Evolutionary conservation across 495 filamentous ascomycete genomes (phyloP).

Genomic region (Penicillium ochrochloron): DNA sequence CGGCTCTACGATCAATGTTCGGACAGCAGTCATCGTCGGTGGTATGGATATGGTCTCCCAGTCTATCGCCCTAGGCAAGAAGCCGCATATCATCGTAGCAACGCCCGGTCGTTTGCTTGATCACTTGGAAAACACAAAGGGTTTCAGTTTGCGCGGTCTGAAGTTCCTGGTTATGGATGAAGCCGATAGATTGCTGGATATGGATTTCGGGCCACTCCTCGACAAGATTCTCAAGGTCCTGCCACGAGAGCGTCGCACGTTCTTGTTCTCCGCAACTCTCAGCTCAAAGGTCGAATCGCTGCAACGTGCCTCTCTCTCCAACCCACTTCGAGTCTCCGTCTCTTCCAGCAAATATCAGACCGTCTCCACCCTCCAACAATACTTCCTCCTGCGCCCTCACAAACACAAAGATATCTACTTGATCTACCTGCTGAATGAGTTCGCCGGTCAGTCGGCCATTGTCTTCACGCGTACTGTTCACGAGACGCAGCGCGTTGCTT

Average conservation of each 20-base stretch:
- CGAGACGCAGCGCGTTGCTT: slow-evolving; percentile 82
- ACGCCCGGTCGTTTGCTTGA: slow-evolving; percentile 91
- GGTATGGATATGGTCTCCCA: slow-evolving; percentile 96
- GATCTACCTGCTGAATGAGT: slow-evolving; percentile 82
- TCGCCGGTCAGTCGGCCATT: slow-evolving; percentile 79
- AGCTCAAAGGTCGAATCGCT: slow-evolving; percentile 88
- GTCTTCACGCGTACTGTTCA: slow-evolving; percentile 93
- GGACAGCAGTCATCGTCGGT: slow-evolving; percentile 80
- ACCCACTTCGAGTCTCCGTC: slow-evolving; percentile 78
- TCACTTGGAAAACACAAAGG: slow-evolving; percentile 95
- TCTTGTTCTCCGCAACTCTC: slow-evolving; percentile 94
- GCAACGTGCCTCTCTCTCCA: slow-evolving; percentile 82
- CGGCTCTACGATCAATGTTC: slow-evolving; percentile 79
- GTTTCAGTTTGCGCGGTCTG: slow-evolving; percentile 77
- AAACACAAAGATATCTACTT: slow-evolving; percentile 92
- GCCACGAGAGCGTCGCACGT: slow-evolving; percentile 77
- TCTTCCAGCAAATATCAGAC: slow-evolving; percentile 80
- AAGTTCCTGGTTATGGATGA: slow-evolving; percentile 95
- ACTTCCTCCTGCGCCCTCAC: slow-evolving; percentile 82
- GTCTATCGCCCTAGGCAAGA: slow-evolving; percentile 84
- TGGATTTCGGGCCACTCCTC: slow-evolving; percentile 90
- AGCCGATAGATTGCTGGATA: slow-evolving; percentile 87
- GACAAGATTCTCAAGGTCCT: slow-evolving; percentile 93
- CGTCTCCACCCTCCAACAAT: slow-evolving; percentile 81
- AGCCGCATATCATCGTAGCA: slow-evolving; percentile 83